These are phyloP conservation scores for Rhododendron williamsianum DNA, from an alignment of 148 eudicot genomes.

Conservation along the genomic window DNA sequence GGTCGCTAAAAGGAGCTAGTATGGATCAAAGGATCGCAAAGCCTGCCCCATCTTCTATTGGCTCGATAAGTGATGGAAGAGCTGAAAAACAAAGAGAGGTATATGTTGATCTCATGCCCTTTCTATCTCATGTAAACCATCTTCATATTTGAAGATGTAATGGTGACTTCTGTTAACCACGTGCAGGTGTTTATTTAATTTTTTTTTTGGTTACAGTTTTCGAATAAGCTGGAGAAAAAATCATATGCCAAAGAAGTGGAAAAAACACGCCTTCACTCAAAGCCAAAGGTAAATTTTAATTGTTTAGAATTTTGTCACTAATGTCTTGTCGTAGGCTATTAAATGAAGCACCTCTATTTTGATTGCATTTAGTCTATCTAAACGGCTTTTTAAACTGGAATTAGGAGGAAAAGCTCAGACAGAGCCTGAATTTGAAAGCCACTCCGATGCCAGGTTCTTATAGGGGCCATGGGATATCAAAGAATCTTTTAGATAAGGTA, in stretches of 20 bases:
- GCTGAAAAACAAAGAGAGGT: slow-evolving; percentile 57
- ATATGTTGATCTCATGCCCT: background rate
- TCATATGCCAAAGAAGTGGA: slow-evolving; percentile 35
- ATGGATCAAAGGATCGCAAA: slow-evolving; percentile 24
- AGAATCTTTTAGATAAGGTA: slow-evolving; percentile 34
- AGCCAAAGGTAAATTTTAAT: slow-evolving; percentile 36
- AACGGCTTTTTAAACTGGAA: slow-evolving; percentile 11
- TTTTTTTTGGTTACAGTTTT: slow-evolving; percentile 26
- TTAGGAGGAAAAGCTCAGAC: slow-evolving; percentile 38
- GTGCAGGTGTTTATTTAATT: background rate
- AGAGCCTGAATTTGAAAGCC: slow-evolving; percentile 31
- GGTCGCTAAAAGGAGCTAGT: slow-evolving; percentile 31
- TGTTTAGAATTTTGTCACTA: background rate
- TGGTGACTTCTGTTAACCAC: background rate
- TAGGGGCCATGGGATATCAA: slow-evolving; percentile 25
- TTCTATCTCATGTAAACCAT: background rate
- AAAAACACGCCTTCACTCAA: slow-evolving; percentile 29
- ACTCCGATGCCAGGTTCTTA: slow-evolving; percentile 40
- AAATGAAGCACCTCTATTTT: background rate
- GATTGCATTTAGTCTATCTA: background rate
- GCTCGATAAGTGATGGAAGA: slow-evolving; percentile 45
- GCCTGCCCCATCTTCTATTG: slow-evolving; percentile 40
- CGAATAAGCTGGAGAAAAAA: slow-evolving; percentile 43
- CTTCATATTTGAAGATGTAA: background rate
- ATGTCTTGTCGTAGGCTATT: background rate